These are phyloP conservation scores for Paecilomyces dactylethromorphus DNA, from an alignment of 2,329 filamentous ascomycete genomes.

Conservation along the genomic window DNA sequence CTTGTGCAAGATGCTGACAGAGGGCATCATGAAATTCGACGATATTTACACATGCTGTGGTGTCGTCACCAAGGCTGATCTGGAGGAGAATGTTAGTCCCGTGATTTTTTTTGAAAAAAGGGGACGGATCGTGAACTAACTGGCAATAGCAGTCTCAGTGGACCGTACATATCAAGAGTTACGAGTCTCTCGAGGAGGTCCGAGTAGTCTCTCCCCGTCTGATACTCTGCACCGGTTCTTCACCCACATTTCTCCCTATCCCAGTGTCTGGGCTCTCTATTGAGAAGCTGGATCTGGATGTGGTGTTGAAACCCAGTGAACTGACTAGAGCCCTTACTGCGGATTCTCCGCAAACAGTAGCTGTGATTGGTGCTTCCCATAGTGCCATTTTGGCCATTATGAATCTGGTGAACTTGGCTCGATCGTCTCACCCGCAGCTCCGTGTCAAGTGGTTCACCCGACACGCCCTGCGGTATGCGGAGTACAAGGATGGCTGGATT, in stretches of 20 bases:
- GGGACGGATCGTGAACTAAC: background rate
- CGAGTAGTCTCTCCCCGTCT: slow-evolving; percentile 38
- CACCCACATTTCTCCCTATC: slow-evolving; percentile 40
- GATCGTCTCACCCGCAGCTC: slow-evolving; percentile 46
- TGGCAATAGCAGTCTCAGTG: slow-evolving; percentile 21
- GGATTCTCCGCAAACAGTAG: slow-evolving; percentile 38
- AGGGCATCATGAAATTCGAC: slow-evolving; percentile 30
- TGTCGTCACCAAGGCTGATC: slow-evolving; percentile 26
- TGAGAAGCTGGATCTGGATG: slow-evolving; percentile 47
- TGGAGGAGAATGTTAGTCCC: slow-evolving; percentile 21
- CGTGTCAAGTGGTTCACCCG: slow-evolving; percentile 58
- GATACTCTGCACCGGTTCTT: slow-evolving; percentile 55
- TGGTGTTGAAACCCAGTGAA: slow-evolving; percentile 48
- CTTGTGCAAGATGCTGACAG: slow-evolving; percentile 43
- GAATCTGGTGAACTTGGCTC: slow-evolving; percentile 52
- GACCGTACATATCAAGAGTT: slow-evolving; percentile 24
- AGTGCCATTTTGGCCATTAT: slow-evolving; percentile 57
- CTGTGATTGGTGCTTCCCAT: slow-evolving; percentile 57
- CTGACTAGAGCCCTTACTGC: slow-evolving; percentile 37
- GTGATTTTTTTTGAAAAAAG: background rate
- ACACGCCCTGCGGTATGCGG: slow-evolving; percentile 55
- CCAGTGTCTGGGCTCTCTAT: slow-evolving; percentile 36
- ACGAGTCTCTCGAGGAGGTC: slow-evolving; percentile 20
- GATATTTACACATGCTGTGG: slow-evolving; percentile 28
- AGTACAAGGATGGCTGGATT: slow-evolving; percentile 58